Base-by-base conservation (phyloP, 2,329 filamentous ascomycete genomes). In the Fusarium protoensiforme region DNA sequence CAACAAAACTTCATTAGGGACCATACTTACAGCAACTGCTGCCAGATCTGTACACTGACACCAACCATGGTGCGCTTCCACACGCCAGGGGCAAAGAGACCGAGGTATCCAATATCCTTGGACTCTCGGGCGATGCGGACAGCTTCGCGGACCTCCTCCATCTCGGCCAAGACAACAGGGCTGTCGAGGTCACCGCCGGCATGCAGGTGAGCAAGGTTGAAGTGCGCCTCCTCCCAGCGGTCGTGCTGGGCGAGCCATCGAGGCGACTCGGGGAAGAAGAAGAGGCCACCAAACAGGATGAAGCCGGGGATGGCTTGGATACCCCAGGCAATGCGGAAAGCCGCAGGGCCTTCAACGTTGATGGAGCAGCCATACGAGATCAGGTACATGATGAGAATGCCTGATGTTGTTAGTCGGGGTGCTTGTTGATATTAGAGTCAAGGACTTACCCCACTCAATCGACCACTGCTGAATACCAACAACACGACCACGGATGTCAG, bases 381-480 rank as follows among this genome's bases (percentile, higher is more conserved):
- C 72, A 90, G 91, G 81, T 91, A 93, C 90, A 92, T 92, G 81
- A 92, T 91, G 67, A 92, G 78, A 72, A 92, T 92, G 71, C 89
- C 91, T 87, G 87, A 16, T 5, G 16, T 4, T n/a, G 54, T 74
- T 27, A 74, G 69, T 41, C 6, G 22, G 1, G 3, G 16, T 13
- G 9, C 6, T 43, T n/a, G 14, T 5, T 8, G 0, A 4, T 14
- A 9, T 24, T 41, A 1, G 4, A 33, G 20, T 38, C 43, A 18
- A 2, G 13, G 11, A 27, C 71, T 48, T 57, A 75, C 81, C 81
- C 80, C 81, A 93, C 72, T 92, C 93, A 69, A 95, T 94, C 29
- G 92, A 91, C 85, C 92, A 92, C 80, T 94, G 92, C 80, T 94
- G 92, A 48, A 90, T 88, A 61, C 92, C 90, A 18, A 95, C 91